A percentile compares a stretch with the other conserved stretches of the same genome.
Evolutionary conservation across 805 yeast genomes (phyloP).

Genomic region (Kazachstania bromeliacearum): DNA sequence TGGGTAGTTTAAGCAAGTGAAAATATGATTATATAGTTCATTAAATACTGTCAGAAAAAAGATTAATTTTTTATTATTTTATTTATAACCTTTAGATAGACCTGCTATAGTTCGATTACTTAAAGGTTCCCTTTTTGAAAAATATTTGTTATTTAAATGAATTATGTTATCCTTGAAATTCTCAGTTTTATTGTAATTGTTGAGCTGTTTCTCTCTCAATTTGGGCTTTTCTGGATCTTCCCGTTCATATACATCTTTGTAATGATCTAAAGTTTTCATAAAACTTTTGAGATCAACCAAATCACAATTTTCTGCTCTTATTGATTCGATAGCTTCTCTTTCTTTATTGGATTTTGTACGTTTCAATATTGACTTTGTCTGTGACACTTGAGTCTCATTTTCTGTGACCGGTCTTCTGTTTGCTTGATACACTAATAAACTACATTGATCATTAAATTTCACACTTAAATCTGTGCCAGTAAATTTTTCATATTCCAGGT

Average conservation of each 20-base stretch:
- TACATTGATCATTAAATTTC: constrained; percentile 5
- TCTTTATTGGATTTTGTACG: constrained; percentile 27
- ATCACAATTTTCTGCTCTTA: constrained; percentile 33
- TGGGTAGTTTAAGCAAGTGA: too few species aligned
- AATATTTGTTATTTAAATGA: too few species aligned
- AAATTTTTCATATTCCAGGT: not conserved
- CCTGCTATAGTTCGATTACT: too few species aligned
- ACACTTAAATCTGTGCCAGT: constrained; percentile 2
- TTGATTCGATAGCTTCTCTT: constrained; percentile 29
- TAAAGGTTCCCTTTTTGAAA: too few species aligned
- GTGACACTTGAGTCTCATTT: not conserved
- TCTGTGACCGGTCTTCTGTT: constrained; percentile 1
- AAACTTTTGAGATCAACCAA: constrained; percentile 31
- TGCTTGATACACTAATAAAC: constrained; percentile 6
- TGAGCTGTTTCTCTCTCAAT: constrained; percentile 33
- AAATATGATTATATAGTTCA: too few species aligned
- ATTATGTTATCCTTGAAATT: too few species aligned
- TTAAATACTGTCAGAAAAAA: too few species aligned
- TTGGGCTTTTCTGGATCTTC: too few species aligned
- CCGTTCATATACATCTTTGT: too few species aligned
- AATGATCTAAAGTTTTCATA: constrained; percentile 29
- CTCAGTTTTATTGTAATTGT: not conserved
- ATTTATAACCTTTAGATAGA: too few species aligned
- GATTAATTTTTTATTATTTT: too few species aligned
- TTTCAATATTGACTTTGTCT: constrained; percentile 32